These are phyloP conservation scores for Lactifluus pinguis DNA, from an alignment of 768 basidiomycete species.

Conservation along the genomic window DNA sequence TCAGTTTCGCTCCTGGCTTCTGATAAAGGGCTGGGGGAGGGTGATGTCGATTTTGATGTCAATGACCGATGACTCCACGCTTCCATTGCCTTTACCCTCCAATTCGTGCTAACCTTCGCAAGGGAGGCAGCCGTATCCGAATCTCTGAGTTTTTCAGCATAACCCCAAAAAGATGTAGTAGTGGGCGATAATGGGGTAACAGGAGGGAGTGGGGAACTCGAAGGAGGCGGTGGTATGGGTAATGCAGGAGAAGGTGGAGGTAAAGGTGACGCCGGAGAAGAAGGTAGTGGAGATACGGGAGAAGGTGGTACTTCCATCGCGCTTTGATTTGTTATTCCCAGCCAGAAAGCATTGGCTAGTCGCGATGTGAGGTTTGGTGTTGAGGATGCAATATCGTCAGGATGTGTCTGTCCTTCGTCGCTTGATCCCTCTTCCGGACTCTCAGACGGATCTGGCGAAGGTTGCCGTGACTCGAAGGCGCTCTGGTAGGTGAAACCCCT, in stretches of 20 bases:
- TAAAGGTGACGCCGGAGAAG: slow-evolving; percentile 26
- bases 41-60: slow-evolving; percentile 12
- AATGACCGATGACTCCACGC: slow-evolving; percentile 21
- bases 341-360: slow-evolving; percentile 60
- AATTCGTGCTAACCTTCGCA: slow-evolving; percentile 68
- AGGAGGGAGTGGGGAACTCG: slow-evolving; percentile 20
- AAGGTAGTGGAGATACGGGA: slow-evolving; percentile 27
- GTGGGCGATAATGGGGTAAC: slow-evolving; percentile 16
- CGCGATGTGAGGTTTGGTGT: slow-evolving; percentile 38
- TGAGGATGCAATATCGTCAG: background rate
- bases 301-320: slow-evolving; percentile 57
- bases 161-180: slow-evolving; percentile 42
- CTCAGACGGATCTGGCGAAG: slow-evolving; percentile 29
- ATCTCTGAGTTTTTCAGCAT: slow-evolving; percentile 65
- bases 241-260: slow-evolving; percentile 26
- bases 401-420: slow-evolving; percentile 37
- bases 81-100: slow-evolving; percentile 54
- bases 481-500: slow-evolving; percentile 53
- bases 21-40: slow-evolving; percentile 17
- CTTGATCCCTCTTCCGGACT: slow-evolving; percentile 25
- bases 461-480: slow-evolving; percentile 25
- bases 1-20: background rate
- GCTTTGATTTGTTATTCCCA: slow-evolving; percentile 66
- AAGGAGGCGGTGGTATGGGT: slow-evolving; percentile 20
- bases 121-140: slow-evolving; percentile 63